These are phyloP conservation scores for Skeletonema potamos DNA, from an alignment of 108 stramenopile genomes.

Conservation along the genomic window DNA sequence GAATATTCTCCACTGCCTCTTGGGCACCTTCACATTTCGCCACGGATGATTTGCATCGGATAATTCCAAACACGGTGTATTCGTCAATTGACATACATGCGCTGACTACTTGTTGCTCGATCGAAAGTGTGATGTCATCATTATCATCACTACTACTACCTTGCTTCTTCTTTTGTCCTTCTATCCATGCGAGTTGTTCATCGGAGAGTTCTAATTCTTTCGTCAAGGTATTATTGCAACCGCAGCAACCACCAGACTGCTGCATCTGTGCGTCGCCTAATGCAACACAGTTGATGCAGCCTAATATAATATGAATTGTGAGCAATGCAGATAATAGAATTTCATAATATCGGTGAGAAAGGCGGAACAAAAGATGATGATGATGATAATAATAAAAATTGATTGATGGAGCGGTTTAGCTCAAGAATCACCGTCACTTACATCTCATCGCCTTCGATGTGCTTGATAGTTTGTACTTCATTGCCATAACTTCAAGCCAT, in stretches of 20 bases:
- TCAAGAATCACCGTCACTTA: background rate
- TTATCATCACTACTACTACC: too few relatives aligned
- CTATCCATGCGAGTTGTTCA: slow-evolving; percentile 4
- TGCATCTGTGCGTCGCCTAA: slow-evolving; percentile 7
- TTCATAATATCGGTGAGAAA: too few relatives aligned
- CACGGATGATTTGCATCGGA: slow-evolving; percentile 19
- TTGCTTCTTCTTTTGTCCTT: background rate
- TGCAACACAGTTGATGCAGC: slow-evolving; percentile 27
- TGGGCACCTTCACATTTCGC: slow-evolving; percentile 12
- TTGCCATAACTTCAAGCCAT: slow-evolving; percentile 27
- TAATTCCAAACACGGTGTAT: slow-evolving; percentile 23
- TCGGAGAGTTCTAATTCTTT: background rate
- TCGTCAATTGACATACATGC: slow-evolving; percentile 12
- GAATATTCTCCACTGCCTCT: slow-evolving; percentile 12
- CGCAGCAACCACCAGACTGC: background rate
- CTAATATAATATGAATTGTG: background rate
- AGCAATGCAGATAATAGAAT: too few relatives aligned
- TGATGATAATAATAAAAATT: background rate
- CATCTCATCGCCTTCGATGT: slow-evolving; percentile 27
- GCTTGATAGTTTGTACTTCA: slow-evolving; percentile 15
- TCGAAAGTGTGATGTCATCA: background rate
- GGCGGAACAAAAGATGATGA: background rate
- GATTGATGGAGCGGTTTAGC: background rate
- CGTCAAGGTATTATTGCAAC: background rate
- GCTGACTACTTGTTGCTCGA: background rate